phyloP scores from a whole-genome alignment of 176 grass and related monocot species.

The Carex littledalei region DNA sequence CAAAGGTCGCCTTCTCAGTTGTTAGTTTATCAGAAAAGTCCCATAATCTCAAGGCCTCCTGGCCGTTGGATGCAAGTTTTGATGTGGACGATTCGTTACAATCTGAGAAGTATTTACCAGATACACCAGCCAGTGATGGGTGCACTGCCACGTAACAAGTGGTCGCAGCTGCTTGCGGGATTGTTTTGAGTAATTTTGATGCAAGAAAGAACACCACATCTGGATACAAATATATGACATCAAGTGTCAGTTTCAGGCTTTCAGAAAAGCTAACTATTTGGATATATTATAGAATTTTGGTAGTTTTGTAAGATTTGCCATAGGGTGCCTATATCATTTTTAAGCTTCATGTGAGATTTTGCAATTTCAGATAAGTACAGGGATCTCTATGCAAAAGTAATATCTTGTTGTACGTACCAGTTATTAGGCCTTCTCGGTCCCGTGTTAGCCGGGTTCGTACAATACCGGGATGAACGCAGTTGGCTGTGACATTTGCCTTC shows the following conservation, averaged over 20 bases:
- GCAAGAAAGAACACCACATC: slow-evolving; percentile 76
- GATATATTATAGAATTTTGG: not conserved
- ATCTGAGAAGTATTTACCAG: slow-evolving; percentile 85
- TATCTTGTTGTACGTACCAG: slow-evolving; percentile 31
- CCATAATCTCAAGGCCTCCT: slow-evolving; percentile 71
- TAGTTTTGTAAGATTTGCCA: not conserved
- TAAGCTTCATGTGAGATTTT: not conserved
- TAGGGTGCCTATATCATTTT: not conserved
- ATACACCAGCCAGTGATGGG: slow-evolving; percentile 46
- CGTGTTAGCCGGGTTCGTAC: slow-evolving; percentile 88
- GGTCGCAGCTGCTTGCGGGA: slow-evolving; percentile 83
- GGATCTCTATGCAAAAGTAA: not conserved
- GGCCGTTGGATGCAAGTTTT: slow-evolving; percentile 37
- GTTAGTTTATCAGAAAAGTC: slow-evolving; percentile 53
- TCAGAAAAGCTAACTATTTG: not conserved
- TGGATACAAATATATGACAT: slow-evolving; percentile 29
- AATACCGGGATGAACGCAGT: slow-evolving; percentile 97
- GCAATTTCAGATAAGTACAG: not conserved
- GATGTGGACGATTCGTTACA: slow-evolving; percentile 87
- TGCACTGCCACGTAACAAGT: slow-evolving; percentile 86
- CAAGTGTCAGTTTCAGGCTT: not conserved
- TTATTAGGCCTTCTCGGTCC: slow-evolving; percentile 76
- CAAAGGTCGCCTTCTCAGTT: slow-evolving; percentile 25
- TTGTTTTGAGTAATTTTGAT: slow-evolving; percentile 90
- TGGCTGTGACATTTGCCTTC: slow-evolving; percentile 67